phyloP scores from a whole-genome alignment of 2,329 filamentous ascomycete species.

The Metarhizium guizhouense region DNA sequence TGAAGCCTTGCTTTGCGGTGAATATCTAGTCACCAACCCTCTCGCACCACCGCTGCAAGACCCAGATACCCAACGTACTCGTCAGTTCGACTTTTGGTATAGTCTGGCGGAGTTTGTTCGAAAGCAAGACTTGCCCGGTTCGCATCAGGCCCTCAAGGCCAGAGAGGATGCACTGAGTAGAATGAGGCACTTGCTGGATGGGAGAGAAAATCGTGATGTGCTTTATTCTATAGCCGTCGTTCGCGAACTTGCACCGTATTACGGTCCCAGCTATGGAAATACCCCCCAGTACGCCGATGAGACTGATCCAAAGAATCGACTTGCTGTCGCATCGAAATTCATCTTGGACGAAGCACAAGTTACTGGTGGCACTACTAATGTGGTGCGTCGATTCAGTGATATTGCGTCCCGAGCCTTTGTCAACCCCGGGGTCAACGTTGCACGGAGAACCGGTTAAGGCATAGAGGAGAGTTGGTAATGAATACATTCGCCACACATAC shows the following conservation, averaged over 20 bases:
- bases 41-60: slow-evolving; percentile 40
- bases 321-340: slow-evolving; percentile 62
- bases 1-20: slow-evolving; percentile 67
- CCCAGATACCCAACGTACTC: slow-evolving; percentile 43
- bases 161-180: slow-evolving; percentile 57
- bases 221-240: slow-evolving; percentile 82
- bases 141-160: slow-evolving; percentile 32
- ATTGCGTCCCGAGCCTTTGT: slow-evolving; percentile 55
- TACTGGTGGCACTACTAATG: slow-evolving; percentile 63
- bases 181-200: slow-evolving; percentile 64
- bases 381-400: slow-evolving; percentile 61
- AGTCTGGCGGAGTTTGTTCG: slow-evolving; percentile 59
- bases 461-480: background rate
- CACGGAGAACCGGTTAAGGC: slow-evolving; percentile 16
- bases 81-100: slow-evolving; percentile 77
- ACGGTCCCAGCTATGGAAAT: slow-evolving; percentile 48
- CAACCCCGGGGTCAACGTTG: slow-evolving; percentile 40
- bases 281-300: slow-evolving; percentile 55
- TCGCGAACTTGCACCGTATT: slow-evolving; percentile 62
- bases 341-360: slow-evolving; percentile 54
- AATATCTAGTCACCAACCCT: slow-evolving; percentile 51
- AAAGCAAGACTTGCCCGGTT: slow-evolving; percentile 46
- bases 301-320: slow-evolving; percentile 55
- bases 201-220: slow-evolving; percentile 79
- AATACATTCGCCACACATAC: background rate